Base-by-base conservation (phyloP, 441 rosid species). In the Pelargonium myrrhifolium region DNA sequence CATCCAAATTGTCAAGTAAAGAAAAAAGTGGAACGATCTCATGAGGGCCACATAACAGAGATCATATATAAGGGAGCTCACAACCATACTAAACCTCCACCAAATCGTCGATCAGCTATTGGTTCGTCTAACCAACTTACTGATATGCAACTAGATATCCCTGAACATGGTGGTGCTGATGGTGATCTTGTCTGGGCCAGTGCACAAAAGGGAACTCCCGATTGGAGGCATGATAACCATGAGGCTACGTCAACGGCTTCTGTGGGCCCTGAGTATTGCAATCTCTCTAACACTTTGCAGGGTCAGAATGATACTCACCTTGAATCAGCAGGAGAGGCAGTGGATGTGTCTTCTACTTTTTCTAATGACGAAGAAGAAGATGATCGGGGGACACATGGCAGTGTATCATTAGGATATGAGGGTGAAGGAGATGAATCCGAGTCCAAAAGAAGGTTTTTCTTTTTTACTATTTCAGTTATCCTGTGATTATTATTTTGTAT, bases 401-500 rank as follows among this genome's bases (percentile, higher is more conserved):
- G 90, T 66, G 84, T 78, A 42, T 80, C 89, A 9, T 66, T 80
- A 62, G 87, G 85, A 11, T 80, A 79, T 68, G 87, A 84, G 58
- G 88, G 84, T 53, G 93, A 83, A 76, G 89, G 82, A 71, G 93
- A 87, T 74, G 93, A 87, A 79, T 81, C 90, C 0, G 90, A 85
- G 75, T 85, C 89, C 1, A 87, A 87, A 76, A 80, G 93, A 84
- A 82, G 93, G 93, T n/a, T n/a, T n/a, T n/a, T n/a, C n/a, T 87
- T 76, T 17, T 10, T 37, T 31, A 10, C 12, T 31, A 45, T 9
- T 9, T 24, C 65, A 43, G 59, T 72, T 62, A 49, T 47, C 15
- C 2, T 47, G 53, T 45, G 40, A 24, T 12, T 24, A 2, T 31
- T 56, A 1, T 64, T n/a, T 60, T 5, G 53, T 18, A 14, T 26